Evolutionary conservation across 768 basidiomycete genomes (phyloP), one percentile per base, ranked within the genome.

Genomic region (Kwoniella pini): DNA sequence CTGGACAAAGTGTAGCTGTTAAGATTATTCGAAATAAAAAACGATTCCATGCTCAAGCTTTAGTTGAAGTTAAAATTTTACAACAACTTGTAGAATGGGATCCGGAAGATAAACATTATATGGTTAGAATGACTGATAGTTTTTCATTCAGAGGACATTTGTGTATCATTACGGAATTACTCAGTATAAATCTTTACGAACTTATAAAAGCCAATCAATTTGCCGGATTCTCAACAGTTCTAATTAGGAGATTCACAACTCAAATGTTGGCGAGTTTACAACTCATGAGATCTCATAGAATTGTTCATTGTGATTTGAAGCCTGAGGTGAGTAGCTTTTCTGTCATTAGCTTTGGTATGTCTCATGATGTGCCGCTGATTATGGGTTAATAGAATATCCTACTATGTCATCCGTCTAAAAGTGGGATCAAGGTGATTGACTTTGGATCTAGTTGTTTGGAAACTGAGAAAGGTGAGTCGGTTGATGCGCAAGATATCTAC

Each of bases 1-100:
- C 93, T 12, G 96, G 96, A 10, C 85, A 90, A 70, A 93, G 91
- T n/a, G 91, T 98, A 10, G 96, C 96, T 17, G 87, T 99, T 81
- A 99, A 99, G 83, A 98, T 99, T 64, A 98, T 99, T 70, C 87
- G 96, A 39, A 98, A 98, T 82, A 98, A 97, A 83, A 97, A 98
- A 80, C 84, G 96, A 48, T 98, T 98, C 82, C 94, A 98, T 77
- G 91, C 95, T 71, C 96, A 98, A 78, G 96, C 95, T 0, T 79
- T 98, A 43, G 94, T 98, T n/a, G 96, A 98, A 81, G 95, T 98
- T 80, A 97, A 97, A 80, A 97, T 99, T 59, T 81, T 99, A 64
- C 92, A 97, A 69, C 97, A 90, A 76, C 82, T 98, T 68, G 86
- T 90, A 28, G 92, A 94, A 89, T 98, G 96, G 96, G 96, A 99